phyloP scores from a whole-genome alignment of 1,284 basidiomycete species.

The Inonotus hispidus region DNA sequence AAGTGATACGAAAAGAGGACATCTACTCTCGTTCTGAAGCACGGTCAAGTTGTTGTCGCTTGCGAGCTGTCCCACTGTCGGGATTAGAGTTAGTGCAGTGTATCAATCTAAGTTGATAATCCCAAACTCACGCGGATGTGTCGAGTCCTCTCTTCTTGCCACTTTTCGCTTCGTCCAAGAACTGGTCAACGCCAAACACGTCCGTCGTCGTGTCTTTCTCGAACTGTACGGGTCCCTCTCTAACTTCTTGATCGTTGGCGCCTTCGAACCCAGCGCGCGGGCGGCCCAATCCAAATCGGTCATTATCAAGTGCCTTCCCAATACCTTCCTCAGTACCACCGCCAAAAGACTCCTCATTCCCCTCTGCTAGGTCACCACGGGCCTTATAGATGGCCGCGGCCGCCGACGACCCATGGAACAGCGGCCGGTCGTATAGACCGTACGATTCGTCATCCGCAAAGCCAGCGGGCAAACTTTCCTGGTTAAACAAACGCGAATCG shows the following conservation, averaged over 20 bases:
- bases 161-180: slow-evolving; percentile 94
- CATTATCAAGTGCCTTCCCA: slow-evolving; percentile 83
- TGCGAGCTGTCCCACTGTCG: slow-evolving; percentile 25
- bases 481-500: slow-evolving; percentile 96
- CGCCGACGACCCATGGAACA: slow-evolving; percentile 94
- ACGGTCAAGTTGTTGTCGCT: slow-evolving; percentile 26
- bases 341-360: slow-evolving; percentile 86
- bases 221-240: slow-evolving; percentile 97
- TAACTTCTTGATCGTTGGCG: slow-evolving; percentile 72
- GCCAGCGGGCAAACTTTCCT: slow-evolving; percentile 74
- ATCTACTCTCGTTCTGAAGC: slow-evolving; percentile 20
- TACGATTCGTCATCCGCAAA: slow-evolving; percentile 94
- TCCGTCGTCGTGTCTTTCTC: slow-evolving; percentile 90
- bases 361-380: slow-evolving; percentile 75
- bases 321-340: slow-evolving; percentile 95
- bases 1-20: background rate
- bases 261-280: slow-evolving; percentile 87
- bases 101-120: background rate
- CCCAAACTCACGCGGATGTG: slow-evolving; percentile 55
- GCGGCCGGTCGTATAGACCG: slow-evolving; percentile 89
- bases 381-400: slow-evolving; percentile 98
- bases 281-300: slow-evolving; percentile 90
- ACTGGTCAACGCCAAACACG: slow-evolving; percentile 97
- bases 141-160: slow-evolving; percentile 89
- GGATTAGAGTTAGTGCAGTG: background rate